phyloP scores from a whole-genome alignment of 2,329 filamentous ascomycete species.

The Alternaria sp. region DNA sequence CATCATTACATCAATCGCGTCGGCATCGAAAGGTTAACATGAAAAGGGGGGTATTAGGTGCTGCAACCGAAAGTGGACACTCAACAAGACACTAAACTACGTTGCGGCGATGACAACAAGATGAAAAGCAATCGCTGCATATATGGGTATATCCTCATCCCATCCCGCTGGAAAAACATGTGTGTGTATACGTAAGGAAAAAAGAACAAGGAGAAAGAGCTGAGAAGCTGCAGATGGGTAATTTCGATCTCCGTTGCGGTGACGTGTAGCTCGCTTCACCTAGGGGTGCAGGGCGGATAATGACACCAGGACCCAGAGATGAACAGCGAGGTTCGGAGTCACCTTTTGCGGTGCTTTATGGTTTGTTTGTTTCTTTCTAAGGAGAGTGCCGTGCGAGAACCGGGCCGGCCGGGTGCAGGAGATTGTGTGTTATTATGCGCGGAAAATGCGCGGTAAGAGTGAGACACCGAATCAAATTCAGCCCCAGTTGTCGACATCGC shows the following conservation, averaged over 20 bases:
- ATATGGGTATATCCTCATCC: constrained; percentile 33
- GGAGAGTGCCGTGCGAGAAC: constrained; percentile 33
- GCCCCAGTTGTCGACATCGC: constrained; percentile 49
- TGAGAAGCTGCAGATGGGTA: neutral
- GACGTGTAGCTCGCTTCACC: constrained; percentile 46
- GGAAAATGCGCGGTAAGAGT: neutral
- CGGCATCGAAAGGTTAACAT: constrained; percentile 6
- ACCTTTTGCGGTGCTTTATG: constrained; percentile 49
- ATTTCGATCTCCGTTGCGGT: constrained; percentile 42
- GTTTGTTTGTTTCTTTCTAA: constrained; percentile 27
- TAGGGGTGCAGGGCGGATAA: constrained; percentile 10
- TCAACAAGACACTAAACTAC: constrained; percentile 11
- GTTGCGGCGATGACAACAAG: neutral
- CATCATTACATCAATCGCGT: constrained; percentile 20
- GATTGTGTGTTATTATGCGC: constrained; percentile 3
- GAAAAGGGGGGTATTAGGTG: constrained; percentile 16
- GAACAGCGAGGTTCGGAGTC: constrained; percentile 48
- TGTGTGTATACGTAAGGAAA: constrained; percentile 32
- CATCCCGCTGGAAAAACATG: constrained; percentile 24
- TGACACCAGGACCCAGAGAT: constrained; percentile 3
- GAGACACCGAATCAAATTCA: constrained; percentile 20
- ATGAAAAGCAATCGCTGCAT: constrained; percentile 20
- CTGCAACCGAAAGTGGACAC: constrained; percentile 7
- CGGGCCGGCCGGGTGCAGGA: constrained; percentile 38
- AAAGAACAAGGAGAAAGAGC: neutral